phyloP scores from a whole-genome alignment of 2,329 filamentous ascomycete genomes.

The Remersonia thermophila region DNA sequence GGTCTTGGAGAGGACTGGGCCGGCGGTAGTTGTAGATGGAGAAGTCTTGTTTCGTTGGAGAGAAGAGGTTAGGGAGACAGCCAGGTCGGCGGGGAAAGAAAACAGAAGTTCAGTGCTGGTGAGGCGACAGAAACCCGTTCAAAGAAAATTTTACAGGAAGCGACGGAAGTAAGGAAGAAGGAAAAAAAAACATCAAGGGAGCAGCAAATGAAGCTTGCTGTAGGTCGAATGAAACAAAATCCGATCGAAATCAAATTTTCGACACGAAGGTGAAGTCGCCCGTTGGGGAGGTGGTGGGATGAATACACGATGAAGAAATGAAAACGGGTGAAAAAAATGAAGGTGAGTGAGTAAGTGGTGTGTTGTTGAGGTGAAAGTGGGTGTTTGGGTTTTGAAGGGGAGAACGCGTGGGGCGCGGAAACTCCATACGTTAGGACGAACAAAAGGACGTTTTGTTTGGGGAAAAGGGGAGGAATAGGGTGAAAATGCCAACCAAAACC shows the following conservation, averaged over 20 bases:
- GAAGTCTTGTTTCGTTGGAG: conserved; percentile 45
- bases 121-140: neutral
- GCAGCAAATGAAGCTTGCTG: too few relatives aligned
- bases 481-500: too few relatives aligned
- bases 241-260: too few relatives aligned
- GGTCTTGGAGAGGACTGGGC: conserved; percentile 61
- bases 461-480: too few relatives aligned
- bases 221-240: too few relatives aligned
- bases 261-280: too few relatives aligned
- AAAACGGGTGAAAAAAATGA: neutral
- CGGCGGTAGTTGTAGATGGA: conserved; percentile 67
- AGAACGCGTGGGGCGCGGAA: neutral
- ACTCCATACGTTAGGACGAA: neutral
- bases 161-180: neutral
- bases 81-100: neutral
- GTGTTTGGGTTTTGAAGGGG: neutral
- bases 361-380: neutral
- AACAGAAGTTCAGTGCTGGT: neutral
- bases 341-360: neutral
- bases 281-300: too few relatives aligned
- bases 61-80: neutral
- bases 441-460: neutral
- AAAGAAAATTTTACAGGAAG: neutral
- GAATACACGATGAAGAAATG: too few relatives aligned
- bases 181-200: too few relatives aligned